Evolutionary conservation across 495 filamentous ascomycete species (phyloP).

Genomic region (Aspergillus panamensis): DNA sequence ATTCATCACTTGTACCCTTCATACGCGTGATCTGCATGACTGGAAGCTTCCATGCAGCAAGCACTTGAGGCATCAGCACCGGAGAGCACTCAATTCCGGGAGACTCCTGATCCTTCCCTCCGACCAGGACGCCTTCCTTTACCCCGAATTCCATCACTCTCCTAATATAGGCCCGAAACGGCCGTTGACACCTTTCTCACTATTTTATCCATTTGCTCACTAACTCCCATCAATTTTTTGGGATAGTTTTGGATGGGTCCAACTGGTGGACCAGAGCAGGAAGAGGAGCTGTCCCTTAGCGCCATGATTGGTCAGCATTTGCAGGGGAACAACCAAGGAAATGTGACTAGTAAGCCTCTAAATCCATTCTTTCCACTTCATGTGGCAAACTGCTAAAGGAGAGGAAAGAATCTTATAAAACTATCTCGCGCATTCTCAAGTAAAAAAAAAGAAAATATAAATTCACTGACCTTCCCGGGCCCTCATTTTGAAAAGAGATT

Average conservation of each 20-base stretch:
- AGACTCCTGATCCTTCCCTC: background rate
- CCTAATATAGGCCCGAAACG: background rate
- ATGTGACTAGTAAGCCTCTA: background rate
- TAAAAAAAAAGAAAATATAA: conserved; percentile 11
- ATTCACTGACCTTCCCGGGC: conserved; percentile 3
- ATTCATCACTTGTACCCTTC: background rate
- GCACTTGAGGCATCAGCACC: background rate
- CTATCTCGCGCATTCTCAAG: background rate
- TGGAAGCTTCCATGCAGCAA: too few species aligned
- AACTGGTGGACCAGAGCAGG: background rate
- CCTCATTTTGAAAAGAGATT: conserved; percentile 15
- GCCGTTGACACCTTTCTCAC: background rate
- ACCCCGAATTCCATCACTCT: background rate
- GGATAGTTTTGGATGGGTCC: background rate
- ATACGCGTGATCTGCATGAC: too few species aligned
- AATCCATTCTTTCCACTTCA: background rate
- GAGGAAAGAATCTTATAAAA: background rate
- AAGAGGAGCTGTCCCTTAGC: background rate
- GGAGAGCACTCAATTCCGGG: background rate
- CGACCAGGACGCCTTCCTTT: background rate
- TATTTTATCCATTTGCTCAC: background rate
- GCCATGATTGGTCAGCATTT: background rate
- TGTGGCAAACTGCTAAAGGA: background rate
- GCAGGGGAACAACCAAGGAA: background rate
- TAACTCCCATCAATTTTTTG: background rate